Conservation (phyloP, 495 filamentous ascomycete species). For the Geoglossum glabrum region DNA sequence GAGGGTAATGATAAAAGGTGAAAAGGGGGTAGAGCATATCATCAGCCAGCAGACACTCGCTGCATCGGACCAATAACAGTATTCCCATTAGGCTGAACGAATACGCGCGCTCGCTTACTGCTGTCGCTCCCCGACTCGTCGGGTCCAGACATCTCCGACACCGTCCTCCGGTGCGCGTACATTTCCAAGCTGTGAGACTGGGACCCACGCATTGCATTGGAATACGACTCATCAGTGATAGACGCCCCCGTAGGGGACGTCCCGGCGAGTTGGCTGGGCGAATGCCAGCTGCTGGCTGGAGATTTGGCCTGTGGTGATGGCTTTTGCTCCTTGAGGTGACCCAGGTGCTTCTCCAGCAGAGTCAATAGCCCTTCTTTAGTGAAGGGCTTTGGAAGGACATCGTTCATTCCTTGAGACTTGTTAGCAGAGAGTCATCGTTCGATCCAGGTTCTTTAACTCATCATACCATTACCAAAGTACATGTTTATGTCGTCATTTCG, state of each 20-base stretch:
- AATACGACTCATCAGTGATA: slow-evolving; percentile 18
- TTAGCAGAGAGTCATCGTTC: neutral
- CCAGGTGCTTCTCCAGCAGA: slow-evolving; percentile 77
- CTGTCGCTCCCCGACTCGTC: neutral
- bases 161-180: neutral
- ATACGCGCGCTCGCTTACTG: neutral
- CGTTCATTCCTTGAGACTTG: slow-evolving; percentile 73
- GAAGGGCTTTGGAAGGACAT: slow-evolving; percentile 91
- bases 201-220: neutral
- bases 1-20: neutral
- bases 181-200: neutral
- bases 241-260: slow-evolving; percentile 31
- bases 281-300: slow-evolving; percentile 55
- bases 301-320: slow-evolving; percentile 66
- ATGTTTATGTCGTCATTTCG: slow-evolving; percentile 90
- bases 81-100: neutral
- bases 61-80: neutral
- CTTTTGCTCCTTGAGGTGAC: slow-evolving; percentile 63
- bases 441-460: neutral
- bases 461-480: slow-evolving; percentile 88
- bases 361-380: slow-evolving; percentile 84
- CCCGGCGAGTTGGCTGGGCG: slow-evolving; percentile 44
- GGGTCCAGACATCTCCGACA: neutral
- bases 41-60: neutral
- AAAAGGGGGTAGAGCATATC: neutral